Base-by-base conservation (phyloP, 176 grass and related monocot genomes). In the Microstegium vimineum region DNA sequence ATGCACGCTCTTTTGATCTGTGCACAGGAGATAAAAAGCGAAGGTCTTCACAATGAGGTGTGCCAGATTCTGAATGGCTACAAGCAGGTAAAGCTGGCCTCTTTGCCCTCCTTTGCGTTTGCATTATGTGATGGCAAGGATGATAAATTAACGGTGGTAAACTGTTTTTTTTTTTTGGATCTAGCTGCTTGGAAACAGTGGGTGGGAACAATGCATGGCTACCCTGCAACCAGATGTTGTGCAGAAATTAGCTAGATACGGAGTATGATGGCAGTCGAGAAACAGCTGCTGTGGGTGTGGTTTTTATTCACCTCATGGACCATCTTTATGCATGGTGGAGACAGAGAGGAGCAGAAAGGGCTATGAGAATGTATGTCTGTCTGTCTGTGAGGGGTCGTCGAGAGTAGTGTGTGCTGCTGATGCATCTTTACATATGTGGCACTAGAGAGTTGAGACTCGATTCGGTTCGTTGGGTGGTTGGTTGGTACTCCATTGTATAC, bases 141-240 rank as follows among this genome's bases (percentile, higher is more conserved):
- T 1, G 47, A 47, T 32, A 61, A 63, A 35, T 62, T 87, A 47
- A 86, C 15, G 8, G 15, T 38, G 25, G 62, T 4, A 68, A 20
- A 54, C 51, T 52, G 2, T 22, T 46, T 0, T 15, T 72, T 8
- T 11, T 30, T 86, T 42, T 62, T 2, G 12, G n/a, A n/a, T 11
- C 6, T 66, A 98, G 96, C 94, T 98, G 89, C 90, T 98, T 52
- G 90, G 90, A 81, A 37, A 36, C 10, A 62, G 76, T 32, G 87
- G 90, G 23, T 98, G 96, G 96, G 91, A 98, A 38, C 96, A 98
- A 80, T 98, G 84, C 69, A 90, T 98, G 89, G 79, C 90, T 9
- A 85, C 90, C 47, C 71, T 98, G 14, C 89, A 98, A 22, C 96
- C 93, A 37, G 79, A 69, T 46, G 78, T 83, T 41, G 87, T 91